These are phyloP conservation scores for Aschersonia sp. DNA, from an alignment of 2,329 filamentous ascomycete species.

Conservation along the genomic window DNA sequence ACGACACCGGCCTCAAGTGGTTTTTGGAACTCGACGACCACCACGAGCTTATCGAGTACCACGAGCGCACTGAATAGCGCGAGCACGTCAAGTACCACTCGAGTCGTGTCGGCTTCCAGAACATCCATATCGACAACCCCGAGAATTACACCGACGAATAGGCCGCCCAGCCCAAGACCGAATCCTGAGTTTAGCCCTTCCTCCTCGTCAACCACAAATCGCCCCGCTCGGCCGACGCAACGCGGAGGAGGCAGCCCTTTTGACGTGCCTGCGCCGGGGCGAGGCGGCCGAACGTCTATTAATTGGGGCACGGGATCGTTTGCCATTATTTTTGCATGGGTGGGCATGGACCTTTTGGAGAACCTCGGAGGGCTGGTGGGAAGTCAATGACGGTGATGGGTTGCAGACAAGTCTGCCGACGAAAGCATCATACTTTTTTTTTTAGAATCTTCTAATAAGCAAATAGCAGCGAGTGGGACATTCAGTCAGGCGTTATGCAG, in stretches of 20 bases:
- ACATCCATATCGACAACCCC: too few species aligned
- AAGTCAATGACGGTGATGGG: not conserved
- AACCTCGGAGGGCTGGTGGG: not conserved
- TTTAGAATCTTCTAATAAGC: too few species aligned
- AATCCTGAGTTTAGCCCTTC: not conserved
- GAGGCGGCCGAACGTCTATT: not conserved
- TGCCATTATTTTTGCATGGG: not conserved
- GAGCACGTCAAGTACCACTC: too few species aligned
- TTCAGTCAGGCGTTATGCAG: too few species aligned
- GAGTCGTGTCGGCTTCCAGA: too few species aligned
- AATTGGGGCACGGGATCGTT: not conserved
- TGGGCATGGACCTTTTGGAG: not conserved
- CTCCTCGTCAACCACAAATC: constrained; percentile 2
- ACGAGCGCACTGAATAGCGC: too few species aligned
- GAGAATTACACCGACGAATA: too few species aligned
- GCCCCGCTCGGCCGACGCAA: constrained; percentile 2
- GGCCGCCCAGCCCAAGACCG: too few species aligned
- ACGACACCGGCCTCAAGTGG: too few species aligned
- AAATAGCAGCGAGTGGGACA: too few species aligned
- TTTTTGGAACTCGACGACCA: too few species aligned
- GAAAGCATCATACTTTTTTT: not conserved
- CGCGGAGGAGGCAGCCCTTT: constrained; percentile 11
- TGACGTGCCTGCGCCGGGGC: constrained; percentile 1
- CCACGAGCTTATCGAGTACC: too few species aligned
- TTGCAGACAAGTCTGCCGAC: not conserved